Percentiles rank a stretch among this genome's conserved stretches.
Conservation (phyloP, 2,329 filamentous ascomycete species). For the Rhinocladiella mackenziei region DNA sequence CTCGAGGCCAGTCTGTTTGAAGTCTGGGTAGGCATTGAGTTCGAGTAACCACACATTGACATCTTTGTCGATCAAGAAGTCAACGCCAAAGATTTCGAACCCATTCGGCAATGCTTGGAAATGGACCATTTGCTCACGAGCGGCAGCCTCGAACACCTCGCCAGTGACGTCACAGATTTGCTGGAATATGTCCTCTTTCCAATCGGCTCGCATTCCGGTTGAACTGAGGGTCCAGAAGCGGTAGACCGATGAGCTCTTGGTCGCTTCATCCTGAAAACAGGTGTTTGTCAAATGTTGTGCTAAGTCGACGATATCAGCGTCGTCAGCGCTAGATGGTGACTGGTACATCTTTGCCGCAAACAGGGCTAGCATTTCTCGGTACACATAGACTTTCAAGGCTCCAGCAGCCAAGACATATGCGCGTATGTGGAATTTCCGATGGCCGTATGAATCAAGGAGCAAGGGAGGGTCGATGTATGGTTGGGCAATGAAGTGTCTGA, state of each 20-base stretch:
- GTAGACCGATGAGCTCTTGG: conserved; percentile 54
- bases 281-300: conserved; percentile 89
- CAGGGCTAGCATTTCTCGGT: conserved; percentile 84
- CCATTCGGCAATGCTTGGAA: conserved; percentile 85
- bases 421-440: conserved; percentile 89
- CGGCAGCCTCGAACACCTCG: conserved; percentile 82
- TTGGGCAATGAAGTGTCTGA: conserved; percentile 93
- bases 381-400: conserved; percentile 76
- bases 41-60: conserved; percentile 74
- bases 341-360: conserved; percentile 75
- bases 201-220: conserved; percentile 35
- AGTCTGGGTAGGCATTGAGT: conserved; percentile 95
- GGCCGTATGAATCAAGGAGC: conserved; percentile 59
- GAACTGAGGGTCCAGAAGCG: conserved; percentile 68
- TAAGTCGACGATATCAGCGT: conserved; percentile 51
- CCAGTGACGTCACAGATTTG: conserved; percentile 72
- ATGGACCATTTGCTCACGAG: conserved; percentile 76
- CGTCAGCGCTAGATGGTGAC: conserved; percentile 49
- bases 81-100: conserved; percentile 88
- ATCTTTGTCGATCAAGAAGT: conserved; percentile 72
- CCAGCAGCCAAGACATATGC: conserved; percentile 84
- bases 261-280: conserved; percentile 67
- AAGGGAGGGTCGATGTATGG: conserved; percentile 90
- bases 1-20: conserved; percentile 79
- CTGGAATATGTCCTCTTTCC: conserved; percentile 61